Percentiles rank a stretch among this genome's conserved stretches.
These are phyloP conservation scores for Selenicereus undatus DNA, from an alignment of 148 eudicot genomes.

Conservation along the genomic window DNA sequence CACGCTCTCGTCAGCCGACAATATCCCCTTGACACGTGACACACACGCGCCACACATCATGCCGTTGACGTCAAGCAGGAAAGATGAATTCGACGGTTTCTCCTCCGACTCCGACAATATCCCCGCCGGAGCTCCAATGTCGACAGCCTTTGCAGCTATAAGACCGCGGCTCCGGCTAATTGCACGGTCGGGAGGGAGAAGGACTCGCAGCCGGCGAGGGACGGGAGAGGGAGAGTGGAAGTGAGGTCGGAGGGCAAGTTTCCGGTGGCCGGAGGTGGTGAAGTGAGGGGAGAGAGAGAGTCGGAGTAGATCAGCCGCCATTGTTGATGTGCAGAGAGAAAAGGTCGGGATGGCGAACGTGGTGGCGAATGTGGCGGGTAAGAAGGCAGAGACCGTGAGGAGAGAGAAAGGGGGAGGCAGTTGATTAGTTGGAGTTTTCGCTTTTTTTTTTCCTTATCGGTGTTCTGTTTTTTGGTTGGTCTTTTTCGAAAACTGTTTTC, in stretches of 20 bases:
- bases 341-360: background rate
- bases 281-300: conserved; percentile 44
- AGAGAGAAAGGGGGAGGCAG: background rate
- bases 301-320: conserved; percentile 46
- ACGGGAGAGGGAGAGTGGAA: conserved; percentile 12
- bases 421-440: background rate
- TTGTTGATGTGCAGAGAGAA: conserved; percentile 14
- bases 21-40: conserved; percentile 61
- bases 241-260: conserved; percentile 19
- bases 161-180: conserved; percentile 13
- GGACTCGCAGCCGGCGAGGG: conserved; percentile 15
- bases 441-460: background rate
- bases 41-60: conserved; percentile 98
- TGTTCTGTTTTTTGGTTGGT: no score
- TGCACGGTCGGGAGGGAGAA: background rate
- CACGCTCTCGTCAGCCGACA: conserved; percentile 69
- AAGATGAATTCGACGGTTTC: conserved; percentile 25
- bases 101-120: background rate
- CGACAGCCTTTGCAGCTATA: conserved; percentile 39
- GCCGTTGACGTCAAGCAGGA: conserved; percentile 75
- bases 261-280: conserved; percentile 17
- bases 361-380: no score
- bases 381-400: background rate
- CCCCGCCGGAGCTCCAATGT: conserved; percentile 26
- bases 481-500: no score